Evolutionary conservation across 2,329 filamentous ascomycete genomes (phyloP), one percentile per base, ranked within the genome.

Genomic region (Hymenoscyphus occultus): DNA sequence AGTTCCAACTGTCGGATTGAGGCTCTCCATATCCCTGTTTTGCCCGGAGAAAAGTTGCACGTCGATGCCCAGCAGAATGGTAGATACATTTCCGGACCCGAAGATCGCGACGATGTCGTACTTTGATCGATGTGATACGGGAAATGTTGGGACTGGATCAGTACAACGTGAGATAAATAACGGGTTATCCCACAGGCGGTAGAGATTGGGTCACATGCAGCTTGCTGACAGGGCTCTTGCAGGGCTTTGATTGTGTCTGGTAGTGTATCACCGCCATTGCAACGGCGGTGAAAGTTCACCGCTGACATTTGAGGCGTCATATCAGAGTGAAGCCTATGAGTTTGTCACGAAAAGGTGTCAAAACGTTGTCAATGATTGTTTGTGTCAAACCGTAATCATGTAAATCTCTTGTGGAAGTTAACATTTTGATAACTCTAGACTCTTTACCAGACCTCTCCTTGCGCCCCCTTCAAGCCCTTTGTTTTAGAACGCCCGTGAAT

Each of bases 211-310:
- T n/a, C 32, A 39, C 56, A 28, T 39, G 56, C 56, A 57, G 10
- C 32, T 32, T 57, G 13, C 32, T 32, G 31, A 16, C 14, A 31
- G 56, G 56, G 22, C 5, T n/a, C 56, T 39, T 39, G 56, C 56
- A 57, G 56, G 56, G 56, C 16, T 28, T 39, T 5, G 56, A 32
- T 32, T 9, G 12, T 57, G 28, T 57, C 31, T 39, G 32, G 31
- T 31, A 32, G n/a, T 54, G 48, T 54, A 54, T 28, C 56, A 57
- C 56, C 32, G 13, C 14, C 35, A 13, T 57, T 57, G 16, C 12
- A 57, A 57, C 31, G 56, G 56, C 56, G 56, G 56, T 57, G 56
- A 35, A 57, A 35, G 35, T 32, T 35, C 56, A 35, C 19, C 48
- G 48, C 19, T 54, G 48, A 22, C 9, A 28, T 51, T 54, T 35